A percentile compares a stretch with the other conserved stretches of the same genome.
These are phyloP conservation scores for Fusarium proliferatum DNA, from an alignment of 2,329 filamentous ascomycete species.

Conservation along the genomic window DNA sequence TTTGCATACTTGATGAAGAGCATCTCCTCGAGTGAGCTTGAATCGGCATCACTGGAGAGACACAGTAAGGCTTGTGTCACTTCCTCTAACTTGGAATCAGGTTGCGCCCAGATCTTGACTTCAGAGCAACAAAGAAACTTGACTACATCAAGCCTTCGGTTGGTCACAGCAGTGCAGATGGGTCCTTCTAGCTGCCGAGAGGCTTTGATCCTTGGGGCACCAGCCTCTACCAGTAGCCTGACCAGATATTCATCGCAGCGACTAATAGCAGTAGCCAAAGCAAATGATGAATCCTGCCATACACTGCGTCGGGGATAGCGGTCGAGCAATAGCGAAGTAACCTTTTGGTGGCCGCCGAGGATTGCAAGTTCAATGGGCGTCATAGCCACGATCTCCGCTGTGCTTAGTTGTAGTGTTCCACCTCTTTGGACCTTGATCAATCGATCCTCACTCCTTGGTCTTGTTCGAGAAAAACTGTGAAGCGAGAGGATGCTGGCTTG, in stretches of 20 bases:
- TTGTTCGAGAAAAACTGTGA: background rate
- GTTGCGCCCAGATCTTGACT: background rate
- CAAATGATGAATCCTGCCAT: background rate
- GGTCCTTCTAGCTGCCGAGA: background rate
- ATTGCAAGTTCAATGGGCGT: conserved; percentile 14
- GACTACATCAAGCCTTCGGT: conserved; percentile 1
- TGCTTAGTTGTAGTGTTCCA: background rate
- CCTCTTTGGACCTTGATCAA: background rate
- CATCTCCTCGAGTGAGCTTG: background rate
- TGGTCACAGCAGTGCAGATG: conserved; percentile 1
- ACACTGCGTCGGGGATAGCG: background rate
- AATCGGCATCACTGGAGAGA: background rate
- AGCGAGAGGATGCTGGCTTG: background rate
- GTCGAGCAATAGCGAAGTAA: background rate
- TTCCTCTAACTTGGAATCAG: background rate
- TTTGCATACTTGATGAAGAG: background rate
- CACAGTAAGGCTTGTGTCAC: background rate
- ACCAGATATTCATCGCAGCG: background rate
- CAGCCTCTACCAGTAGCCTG: background rate
- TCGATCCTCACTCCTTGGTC: background rate
- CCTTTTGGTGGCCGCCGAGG: background rate
- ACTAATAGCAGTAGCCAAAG: background rate
- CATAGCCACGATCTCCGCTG: background rate
- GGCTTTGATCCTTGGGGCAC: background rate
- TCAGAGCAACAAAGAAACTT: conserved; percentile 9